These are phyloP conservation scores for Salicornia ramosissima DNA, from an alignment of 148 eudicot genomes.

Conservation along the genomic window DNA sequence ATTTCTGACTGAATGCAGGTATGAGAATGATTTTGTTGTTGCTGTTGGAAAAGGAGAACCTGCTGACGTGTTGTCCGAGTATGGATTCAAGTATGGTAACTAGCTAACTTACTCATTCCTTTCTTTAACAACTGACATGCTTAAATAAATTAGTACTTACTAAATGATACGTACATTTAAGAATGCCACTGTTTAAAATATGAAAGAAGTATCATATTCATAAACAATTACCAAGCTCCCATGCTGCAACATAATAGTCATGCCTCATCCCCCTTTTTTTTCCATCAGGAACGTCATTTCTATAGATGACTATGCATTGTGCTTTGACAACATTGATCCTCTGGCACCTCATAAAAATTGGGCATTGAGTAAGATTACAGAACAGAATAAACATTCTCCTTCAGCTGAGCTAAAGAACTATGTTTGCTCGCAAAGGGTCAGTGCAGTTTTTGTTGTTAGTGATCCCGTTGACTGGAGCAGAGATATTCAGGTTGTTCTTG, in stretches of 20 bases:
- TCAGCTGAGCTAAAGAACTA: conserved; percentile 24
- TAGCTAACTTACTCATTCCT: not conserved
- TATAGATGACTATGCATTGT: conserved; percentile 74
- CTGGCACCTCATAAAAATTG: conserved; percentile 67
- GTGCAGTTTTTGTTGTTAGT: conserved; percentile 72
- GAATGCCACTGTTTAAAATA: not conserved
- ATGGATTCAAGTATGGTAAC: conserved; percentile 72
- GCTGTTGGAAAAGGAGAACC: conserved; percentile 98
- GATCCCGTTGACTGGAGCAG: conserved; percentile 96
- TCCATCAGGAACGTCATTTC: conserved; percentile 66
- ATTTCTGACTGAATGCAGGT: conserved; percentile 30
- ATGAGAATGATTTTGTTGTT: conserved; percentile 58
- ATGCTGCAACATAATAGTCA: not conserved
- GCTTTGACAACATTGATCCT: conserved; percentile 86
- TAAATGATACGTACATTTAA: not conserved
- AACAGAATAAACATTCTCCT: conserved; percentile 19
- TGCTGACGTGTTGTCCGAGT: conserved; percentile 73
- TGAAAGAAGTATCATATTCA: not conserved
- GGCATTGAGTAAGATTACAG: conserved; percentile 28
- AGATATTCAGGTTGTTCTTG: conserved; percentile 66
- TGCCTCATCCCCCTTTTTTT: not conserved
- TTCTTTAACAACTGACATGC: not conserved
- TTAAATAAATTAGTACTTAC: not conserved
- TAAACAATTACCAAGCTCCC: not conserved
- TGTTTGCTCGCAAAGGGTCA: conserved; percentile 53